A percentile compares a stretch with the other conserved stretches of the same genome.
Conservation (phyloP, 1,139 yeast genomes). For the Blastobotrys illinoisensis region DNA sequence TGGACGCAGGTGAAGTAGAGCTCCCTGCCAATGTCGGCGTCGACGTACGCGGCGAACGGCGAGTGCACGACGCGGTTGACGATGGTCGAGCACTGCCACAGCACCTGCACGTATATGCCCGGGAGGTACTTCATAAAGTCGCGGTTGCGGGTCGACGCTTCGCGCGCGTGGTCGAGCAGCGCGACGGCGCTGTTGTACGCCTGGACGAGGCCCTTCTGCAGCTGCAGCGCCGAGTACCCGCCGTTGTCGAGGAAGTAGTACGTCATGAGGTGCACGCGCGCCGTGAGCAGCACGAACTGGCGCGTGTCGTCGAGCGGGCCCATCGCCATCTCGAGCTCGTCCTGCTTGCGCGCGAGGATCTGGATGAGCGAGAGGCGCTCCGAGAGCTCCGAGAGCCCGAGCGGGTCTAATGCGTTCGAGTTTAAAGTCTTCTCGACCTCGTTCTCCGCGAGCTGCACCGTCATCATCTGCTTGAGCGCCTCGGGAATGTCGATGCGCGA, state of each 20-base stretch:
- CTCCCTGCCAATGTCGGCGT: conserved; percentile 64
- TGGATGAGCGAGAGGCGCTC: conserved; percentile 72
- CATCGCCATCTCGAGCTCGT: conserved; percentile 59
- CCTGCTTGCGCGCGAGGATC: conserved; percentile 63
- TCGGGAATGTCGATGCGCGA: conserved; percentile 48
- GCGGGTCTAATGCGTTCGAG: conserved; percentile 61
- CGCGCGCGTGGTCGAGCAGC: conserved; percentile 59
- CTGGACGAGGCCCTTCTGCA: conserved; percentile 67
- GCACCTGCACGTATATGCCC: conserved; percentile 68
- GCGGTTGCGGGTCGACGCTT: conserved; percentile 54
- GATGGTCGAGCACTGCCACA: conserved; percentile 91
- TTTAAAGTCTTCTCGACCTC: conserved; percentile 76
- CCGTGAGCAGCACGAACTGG: conserved; percentile 59
- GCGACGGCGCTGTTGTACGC: conserved; percentile 76
- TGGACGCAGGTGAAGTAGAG: conserved; percentile 66
- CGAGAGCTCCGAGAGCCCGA: conserved; percentile 56
- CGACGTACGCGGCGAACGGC: conserved; percentile 58
- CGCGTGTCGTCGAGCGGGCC: conserved; percentile 55
- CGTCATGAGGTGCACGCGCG: conserved; percentile 73
- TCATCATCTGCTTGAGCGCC: conserved; percentile 66
- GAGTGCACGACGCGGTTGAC: conserved; percentile 77
- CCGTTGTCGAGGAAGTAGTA: conserved; percentile 69
- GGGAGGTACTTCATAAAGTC: conserved; percentile 74
- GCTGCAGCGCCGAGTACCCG: conserved; percentile 50
- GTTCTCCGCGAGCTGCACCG: conserved; percentile 78